A percentile compares a stretch with the other conserved stretches of the same genome.
Conservation (phyloP, 2,329 filamentous ascomycete genomes). For the Didymella segeticola region DNA sequence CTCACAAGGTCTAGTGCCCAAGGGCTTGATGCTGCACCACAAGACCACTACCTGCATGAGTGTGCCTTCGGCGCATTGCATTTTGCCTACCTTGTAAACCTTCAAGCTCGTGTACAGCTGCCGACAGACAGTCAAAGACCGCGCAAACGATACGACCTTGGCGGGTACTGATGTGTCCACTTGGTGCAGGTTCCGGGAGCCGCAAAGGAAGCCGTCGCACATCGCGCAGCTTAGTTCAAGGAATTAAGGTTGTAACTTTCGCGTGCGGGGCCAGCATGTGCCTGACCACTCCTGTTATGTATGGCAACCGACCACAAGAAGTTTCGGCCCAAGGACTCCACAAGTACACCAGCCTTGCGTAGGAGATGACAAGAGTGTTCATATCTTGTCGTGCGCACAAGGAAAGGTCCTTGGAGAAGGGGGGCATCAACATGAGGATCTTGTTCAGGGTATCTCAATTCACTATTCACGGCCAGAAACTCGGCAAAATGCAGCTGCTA, state of each 20-base stretch:
- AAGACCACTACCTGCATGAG: neutral
- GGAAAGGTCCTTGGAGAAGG: neutral
- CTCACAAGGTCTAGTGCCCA: neutral
- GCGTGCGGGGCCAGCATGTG: constrained; percentile 1
- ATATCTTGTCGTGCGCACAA: neutral
- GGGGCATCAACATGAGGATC: neutral
- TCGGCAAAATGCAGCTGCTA: constrained; percentile 13
- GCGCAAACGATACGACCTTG: constrained; percentile 1
- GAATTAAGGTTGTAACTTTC: constrained; percentile 1
- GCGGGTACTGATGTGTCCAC: constrained; percentile 5
- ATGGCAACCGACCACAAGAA: neutral
- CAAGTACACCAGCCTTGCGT: neutral
- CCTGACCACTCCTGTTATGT: constrained; percentile 8
- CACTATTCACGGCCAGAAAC: constrained; percentile 7
- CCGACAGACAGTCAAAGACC: neutral
- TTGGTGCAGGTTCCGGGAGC: constrained; percentile 1
- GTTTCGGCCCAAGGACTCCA: neutral
- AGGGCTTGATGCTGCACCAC: neutral
- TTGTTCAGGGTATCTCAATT: neutral
- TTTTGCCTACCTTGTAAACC: neutral
- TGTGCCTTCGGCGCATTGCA: neutral
- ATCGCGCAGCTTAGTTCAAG: constrained; percentile 1
- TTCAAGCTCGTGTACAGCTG: neutral
- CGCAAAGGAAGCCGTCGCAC: constrained; percentile 3
- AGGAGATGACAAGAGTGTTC: neutral